Conservation (phyloP, 2,329 filamentous ascomycete species). For the Hymenoscyphus fructigenus region DNA sequence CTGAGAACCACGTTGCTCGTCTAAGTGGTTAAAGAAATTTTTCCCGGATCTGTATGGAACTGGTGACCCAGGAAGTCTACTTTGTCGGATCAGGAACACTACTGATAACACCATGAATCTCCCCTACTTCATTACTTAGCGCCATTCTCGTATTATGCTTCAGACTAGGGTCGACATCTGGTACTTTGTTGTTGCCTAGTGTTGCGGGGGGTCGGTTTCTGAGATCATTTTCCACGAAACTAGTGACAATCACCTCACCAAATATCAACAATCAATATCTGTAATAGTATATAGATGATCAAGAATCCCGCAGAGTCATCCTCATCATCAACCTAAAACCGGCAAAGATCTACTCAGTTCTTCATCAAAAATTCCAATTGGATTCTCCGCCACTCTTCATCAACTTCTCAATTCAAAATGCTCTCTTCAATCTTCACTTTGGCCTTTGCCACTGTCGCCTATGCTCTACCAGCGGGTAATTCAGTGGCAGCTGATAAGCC, state of each 20-base stretch:
- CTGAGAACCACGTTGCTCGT: conserved; percentile 19
- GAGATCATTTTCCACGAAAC: conserved; percentile 14
- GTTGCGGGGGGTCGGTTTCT: conserved; percentile 11
- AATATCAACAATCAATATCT: conserved; percentile 6
- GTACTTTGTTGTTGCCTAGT: conserved; percentile 20
- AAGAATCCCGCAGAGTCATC: conserved; percentile 11
- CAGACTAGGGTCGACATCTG: conserved; percentile 18
- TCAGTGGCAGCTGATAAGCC: conserved; percentile 8
- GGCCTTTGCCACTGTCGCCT: conserved; percentile 19
- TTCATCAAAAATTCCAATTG: not conserved
- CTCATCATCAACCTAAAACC: conserved; percentile 7
- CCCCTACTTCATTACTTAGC: conserved; percentile 1
- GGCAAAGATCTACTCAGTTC: not conserved
- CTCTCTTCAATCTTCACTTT: conserved; percentile 18
- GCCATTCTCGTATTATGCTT: conserved; percentile 19
- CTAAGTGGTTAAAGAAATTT: conserved; percentile 13
- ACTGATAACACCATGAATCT: conserved; percentile 12
- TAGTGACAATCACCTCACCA: conserved; percentile 12
- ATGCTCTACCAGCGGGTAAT: conserved; percentile 15
- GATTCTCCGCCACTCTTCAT: not conserved
- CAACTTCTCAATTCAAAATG: conserved; percentile 17
- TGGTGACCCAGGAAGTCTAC: conserved; percentile 17
- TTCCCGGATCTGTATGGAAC: conserved; percentile 13
- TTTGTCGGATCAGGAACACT: conserved; percentile 14
- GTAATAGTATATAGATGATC: conserved; percentile 22